Conservation (phyloP, 805 yeast species). For the Starmerella asiatica region DNA sequence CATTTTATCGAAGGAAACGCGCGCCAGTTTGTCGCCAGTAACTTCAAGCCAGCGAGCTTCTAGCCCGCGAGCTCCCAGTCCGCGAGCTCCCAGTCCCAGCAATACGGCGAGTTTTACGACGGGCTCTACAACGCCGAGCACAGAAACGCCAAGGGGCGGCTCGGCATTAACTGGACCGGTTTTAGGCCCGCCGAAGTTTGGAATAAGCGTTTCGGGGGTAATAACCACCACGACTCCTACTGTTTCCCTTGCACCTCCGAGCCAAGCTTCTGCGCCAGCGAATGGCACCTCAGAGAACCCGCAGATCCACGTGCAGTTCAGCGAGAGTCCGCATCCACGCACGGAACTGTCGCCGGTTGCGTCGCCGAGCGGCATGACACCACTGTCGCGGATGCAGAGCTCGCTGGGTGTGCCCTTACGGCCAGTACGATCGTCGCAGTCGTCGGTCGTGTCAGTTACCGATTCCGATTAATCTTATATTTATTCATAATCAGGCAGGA, state of each 20-base stretch:
- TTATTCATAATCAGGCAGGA: neutral
- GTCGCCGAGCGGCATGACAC: conserved; percentile 8
- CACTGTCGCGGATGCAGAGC: conserved; percentile 18
- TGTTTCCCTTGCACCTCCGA: neutral
- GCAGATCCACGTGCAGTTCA: conserved; percentile 14
- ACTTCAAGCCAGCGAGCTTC: no score
- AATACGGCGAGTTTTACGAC: no score
- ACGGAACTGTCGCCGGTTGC: conserved; percentile 1
- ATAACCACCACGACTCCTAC: no score
- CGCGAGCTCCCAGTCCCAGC: no score
- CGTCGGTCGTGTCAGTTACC: conserved; percentile 20
- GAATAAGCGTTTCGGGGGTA: no score
- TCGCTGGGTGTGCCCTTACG: conserved; percentile 11
- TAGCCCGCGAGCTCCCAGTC: no score
- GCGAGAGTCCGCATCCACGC: conserved; percentile 17
- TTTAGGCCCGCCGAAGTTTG: no score
- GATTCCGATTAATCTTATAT: conserved; percentile 17
- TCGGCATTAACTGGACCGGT: neutral
- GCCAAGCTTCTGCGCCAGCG: neutral
- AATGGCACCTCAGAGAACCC: neutral
- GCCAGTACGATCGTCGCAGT: conserved; percentile 19
- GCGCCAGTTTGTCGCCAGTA: no score
- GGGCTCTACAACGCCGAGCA: neutral
- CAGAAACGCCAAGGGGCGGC: neutral
- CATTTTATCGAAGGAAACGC: neutral